Percentiles rank a stretch among this genome's conserved stretches.
phyloP scores from a whole-genome alignment of 1,284 basidiomycete species.

The Pseudozyma pruni region DNA sequence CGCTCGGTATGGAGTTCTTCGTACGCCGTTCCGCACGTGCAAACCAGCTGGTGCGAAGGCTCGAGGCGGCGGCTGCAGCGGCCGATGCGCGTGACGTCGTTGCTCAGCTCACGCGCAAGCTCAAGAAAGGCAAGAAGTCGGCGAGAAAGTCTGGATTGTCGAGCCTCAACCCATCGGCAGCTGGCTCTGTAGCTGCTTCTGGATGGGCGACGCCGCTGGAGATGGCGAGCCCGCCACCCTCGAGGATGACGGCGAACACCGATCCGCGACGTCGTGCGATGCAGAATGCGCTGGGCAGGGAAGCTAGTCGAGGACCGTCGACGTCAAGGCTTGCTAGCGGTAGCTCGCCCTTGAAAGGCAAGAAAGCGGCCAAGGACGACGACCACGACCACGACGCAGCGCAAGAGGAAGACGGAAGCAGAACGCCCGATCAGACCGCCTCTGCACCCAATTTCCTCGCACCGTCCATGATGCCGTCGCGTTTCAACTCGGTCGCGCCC shows the following conservation, averaged over 20 bases:
- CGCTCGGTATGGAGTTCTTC: slow-evolving; percentile 63
- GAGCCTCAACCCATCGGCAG: slow-evolving; percentile 40
- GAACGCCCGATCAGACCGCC: slow-evolving; percentile 29
- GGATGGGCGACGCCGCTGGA: slow-evolving; percentile 44
- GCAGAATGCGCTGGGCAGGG: slow-evolving; percentile 39
- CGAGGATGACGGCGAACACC: slow-evolving; percentile 35
- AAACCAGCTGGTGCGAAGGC: slow-evolving; percentile 55
- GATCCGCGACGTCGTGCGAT: slow-evolving; percentile 46
- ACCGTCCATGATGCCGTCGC: slow-evolving; percentile 31
- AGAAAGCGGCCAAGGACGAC: slow-evolving; percentile 22
- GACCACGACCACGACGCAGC: slow-evolving; percentile 1
- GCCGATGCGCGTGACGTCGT: slow-evolving; percentile 45
- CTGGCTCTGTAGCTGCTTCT: slow-evolving; percentile 31
- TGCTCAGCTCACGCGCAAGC: slow-evolving; percentile 36
- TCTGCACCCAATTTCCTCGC: slow-evolving; percentile 36
- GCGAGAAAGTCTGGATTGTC: slow-evolving; percentile 27
- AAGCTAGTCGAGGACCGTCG: slow-evolving; percentile 12
- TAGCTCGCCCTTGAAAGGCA: slow-evolving; percentile 32
- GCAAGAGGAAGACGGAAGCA: slow-evolving; percentile 12
- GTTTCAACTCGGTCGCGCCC: slow-evolving; percentile 39
- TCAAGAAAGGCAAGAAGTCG: slow-evolving; percentile 45
- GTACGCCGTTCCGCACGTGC: slow-evolving; percentile 56
- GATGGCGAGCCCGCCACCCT: slow-evolving; percentile 43
- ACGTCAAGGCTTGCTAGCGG: slow-evolving; percentile 21
- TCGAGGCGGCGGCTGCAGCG: slow-evolving; percentile 54